Base-by-base conservation (phyloP, 2,329 filamentous ascomycete genomes). In the Fusarium sp. region DNA sequence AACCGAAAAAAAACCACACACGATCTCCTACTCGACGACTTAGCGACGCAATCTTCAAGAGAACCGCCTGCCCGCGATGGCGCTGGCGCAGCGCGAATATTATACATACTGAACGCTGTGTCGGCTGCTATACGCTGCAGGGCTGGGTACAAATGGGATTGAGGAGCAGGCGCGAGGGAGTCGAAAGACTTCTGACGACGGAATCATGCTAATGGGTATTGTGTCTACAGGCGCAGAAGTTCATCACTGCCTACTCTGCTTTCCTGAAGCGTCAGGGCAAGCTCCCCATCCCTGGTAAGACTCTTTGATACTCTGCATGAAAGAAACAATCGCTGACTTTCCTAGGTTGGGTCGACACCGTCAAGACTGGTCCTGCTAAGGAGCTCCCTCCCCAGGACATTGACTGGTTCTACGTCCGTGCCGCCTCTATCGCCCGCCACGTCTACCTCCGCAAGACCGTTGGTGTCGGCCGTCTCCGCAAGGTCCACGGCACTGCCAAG, bases 391-490 rank as follows among this genome's bases (percentile, higher is more conserved):
- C 95, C 80, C 94, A 98, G 90, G 92, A 94, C 84, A 93, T 94
- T 82, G 96, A 99, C 90, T 99, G 96, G 96, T 97, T 90, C 88
- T 93, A 91, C 85, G 84, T 90, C 82, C 94, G 96, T 81, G 94
- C 95, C 79, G 96, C 96, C 78, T 91, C 95, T 75, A 92, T 99
- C 82, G 96, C 96, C 80, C 94, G 94, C 81, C 95, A 98, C 89
- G 91, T 99, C 88, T 99, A 99, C 90, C 89, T 99, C 84, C 93
- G 96, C 88, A 99, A 99, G 90, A 98, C 94, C 72, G 94, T 99
- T 82, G 96, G 96, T 89, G 94, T 99, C 77, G 96, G 96, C 85
- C 94, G 96, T 81, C 91, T 99, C 78, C 92, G 95, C 84, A 97
- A 97, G 88, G 92, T 92, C 74, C 96, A 99, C 90, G 96, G 94